Evolutionary conservation across 805 yeast species (phyloP).

Genomic region (Nakazawaea wyomingensis): DNA sequence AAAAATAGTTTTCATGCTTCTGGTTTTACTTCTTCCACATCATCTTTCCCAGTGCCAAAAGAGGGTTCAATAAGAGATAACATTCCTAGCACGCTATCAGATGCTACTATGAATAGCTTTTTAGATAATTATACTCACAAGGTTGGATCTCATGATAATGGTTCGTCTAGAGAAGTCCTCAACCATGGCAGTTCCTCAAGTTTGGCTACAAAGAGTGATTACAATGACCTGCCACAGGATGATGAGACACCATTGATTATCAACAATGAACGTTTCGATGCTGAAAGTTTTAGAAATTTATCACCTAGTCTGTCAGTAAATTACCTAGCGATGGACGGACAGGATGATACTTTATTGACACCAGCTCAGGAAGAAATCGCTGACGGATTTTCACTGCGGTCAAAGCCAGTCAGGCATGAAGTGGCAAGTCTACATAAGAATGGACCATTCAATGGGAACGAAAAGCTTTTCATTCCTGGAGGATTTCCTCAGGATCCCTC

Average conservation of each 20-base stretch:
- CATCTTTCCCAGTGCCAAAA: neutral
- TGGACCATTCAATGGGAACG: neutral
- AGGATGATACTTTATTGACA: neutral
- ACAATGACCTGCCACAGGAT: neutral
- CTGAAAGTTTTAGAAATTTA: neutral
- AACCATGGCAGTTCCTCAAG: neutral
- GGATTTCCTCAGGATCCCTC: neutral
- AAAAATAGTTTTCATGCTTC: neutral
- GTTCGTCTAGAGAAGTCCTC: conserved; percentile 2
- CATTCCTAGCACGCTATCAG: conserved; percentile 8
- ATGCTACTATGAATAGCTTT: conserved; percentile 12
- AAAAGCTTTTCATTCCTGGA: neutral
- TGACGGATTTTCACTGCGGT: neutral
- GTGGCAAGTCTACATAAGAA: no score
- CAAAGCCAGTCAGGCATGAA: neutral
- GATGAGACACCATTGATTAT: conserved; percentile 6
- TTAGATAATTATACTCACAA: conserved; percentile 10
- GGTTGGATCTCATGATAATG: neutral
- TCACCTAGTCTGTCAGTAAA: neutral
- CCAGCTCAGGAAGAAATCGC: neutral
- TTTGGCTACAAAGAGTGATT: neutral
- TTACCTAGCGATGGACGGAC: neutral
- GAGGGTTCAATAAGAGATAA: neutral
- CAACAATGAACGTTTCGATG: neutral
- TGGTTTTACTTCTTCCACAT: neutral